phyloP scores from a whole-genome alignment of 495 filamentous ascomycete genomes.

The Friedmanniomyces simplex region DNA sequence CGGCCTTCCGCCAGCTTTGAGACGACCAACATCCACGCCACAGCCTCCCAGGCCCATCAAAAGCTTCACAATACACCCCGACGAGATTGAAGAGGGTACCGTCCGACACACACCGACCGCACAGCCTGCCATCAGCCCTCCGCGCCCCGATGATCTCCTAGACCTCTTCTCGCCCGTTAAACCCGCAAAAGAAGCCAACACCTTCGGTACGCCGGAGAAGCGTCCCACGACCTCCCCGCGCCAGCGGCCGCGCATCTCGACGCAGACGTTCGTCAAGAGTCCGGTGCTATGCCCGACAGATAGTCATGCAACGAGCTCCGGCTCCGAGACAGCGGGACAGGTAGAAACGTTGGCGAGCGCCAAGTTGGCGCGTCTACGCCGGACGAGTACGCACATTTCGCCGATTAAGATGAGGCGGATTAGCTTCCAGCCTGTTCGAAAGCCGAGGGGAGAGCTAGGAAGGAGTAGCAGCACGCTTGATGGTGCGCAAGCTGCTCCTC shows the following conservation, averaged over 20 bases:
- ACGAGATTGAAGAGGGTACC: conserved; percentile 11
- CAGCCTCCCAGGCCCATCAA: background rate
- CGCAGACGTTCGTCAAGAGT: conserved; percentile 10
- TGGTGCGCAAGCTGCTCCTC: background rate
- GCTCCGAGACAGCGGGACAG: background rate
- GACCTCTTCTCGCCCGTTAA: conserved; percentile 9
- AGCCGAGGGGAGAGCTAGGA: background rate
- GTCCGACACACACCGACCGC: background rate
- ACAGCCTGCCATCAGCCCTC: background rate
- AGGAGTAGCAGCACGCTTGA: background rate
- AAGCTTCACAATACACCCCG: conserved; percentile 8
- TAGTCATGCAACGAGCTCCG: conserved; percentile 5
- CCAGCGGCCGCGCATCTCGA: conserved; percentile 11
- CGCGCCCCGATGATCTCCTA: background rate
- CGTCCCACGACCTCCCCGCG: background rate
- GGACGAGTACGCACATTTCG: background rate
- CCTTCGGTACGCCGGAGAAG: background rate
- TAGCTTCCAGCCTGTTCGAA: background rate
- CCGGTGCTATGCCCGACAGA: background rate
- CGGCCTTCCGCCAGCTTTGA: too few species aligned
- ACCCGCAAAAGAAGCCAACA: background rate
- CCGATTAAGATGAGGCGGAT: background rate
- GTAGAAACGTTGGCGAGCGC: background rate
- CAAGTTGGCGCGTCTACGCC: background rate
- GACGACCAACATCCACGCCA: too few species aligned